Conservation (phyloP, 2,329 filamentous ascomycete species). For the Cladosporium sp. region DNA sequence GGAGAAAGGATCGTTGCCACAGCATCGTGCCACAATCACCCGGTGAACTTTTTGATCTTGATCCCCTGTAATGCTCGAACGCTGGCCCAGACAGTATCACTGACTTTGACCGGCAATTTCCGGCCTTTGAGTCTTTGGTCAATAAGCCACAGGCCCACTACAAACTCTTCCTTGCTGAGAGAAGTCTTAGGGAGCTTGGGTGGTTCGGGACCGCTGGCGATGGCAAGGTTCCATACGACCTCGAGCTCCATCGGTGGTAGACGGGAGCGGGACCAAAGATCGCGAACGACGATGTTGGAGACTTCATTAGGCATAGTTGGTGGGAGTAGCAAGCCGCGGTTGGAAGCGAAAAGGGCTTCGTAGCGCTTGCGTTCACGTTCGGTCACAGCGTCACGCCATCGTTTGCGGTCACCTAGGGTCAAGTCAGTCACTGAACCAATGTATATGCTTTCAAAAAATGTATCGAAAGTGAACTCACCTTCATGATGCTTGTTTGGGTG, state of each 20-base stretch:
- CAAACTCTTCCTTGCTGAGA: slow-evolving; percentile 67
- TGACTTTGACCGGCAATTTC: slow-evolving; percentile 69
- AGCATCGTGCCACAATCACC: not conserved
- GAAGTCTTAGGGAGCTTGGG: slow-evolving; percentile 27
- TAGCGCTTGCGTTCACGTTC: slow-evolving; percentile 72
- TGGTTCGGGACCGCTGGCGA: slow-evolving; percentile 28
- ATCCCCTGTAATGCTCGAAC: slow-evolving; percentile 45
- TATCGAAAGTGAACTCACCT: slow-evolving; percentile 29
- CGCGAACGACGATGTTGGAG: slow-evolving; percentile 63
- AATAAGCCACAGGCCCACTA: slow-evolving; percentile 78
- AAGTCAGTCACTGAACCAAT: not conserved
- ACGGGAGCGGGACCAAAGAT: slow-evolving; percentile 71
- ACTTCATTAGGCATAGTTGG: slow-evolving; percentile 41
- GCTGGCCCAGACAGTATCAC: slow-evolving; percentile 72
- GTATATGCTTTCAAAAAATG: not conserved
- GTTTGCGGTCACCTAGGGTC: slow-evolving; percentile 51
- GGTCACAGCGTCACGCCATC: slow-evolving; percentile 73
- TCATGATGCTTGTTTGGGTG: slow-evolving; percentile 72
- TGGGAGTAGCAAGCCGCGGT: slow-evolving; percentile 54
- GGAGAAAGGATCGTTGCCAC: not conserved
- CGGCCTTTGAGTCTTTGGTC: slow-evolving; percentile 75
- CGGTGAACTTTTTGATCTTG: slow-evolving; percentile 22
- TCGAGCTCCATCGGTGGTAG: slow-evolving; percentile 65
- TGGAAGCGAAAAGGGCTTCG: slow-evolving; percentile 80
- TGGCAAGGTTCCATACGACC: slow-evolving; percentile 72